Base-by-base conservation (phyloP, 2,329 filamentous ascomycete genomes). In the Penicillium sumatraense region DNA sequence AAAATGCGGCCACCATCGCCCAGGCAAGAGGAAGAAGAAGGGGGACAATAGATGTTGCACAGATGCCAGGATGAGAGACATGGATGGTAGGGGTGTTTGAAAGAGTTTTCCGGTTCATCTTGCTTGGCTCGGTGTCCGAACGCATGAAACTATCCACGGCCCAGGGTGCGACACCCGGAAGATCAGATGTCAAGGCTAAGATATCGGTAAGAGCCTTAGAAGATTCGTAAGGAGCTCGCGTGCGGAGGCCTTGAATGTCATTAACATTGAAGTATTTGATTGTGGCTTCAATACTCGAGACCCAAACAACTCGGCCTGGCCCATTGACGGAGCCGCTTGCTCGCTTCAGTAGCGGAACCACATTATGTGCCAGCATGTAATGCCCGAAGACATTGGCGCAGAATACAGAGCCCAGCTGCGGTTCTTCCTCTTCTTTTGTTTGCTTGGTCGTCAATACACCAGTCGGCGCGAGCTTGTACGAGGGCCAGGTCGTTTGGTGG, bases 341-440 rank as follows among this genome's bases (percentile, higher is more conserved):
- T 48, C 85, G 78, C 65, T 79, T 77, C 64, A 99, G 82, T 10
- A 97, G 79, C 0, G 91, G 89, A 62, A 89, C 82, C 10, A 98
- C 82, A 68, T 88, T 86, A 72, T 96, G 93, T 14, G 86, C 85
- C 21, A 99, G 85, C 68, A 97, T 78, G 72, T 99, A 98, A 77
- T 99, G 95, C 0, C 95, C 95, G 70, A 99, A 98, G 26, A 96
- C 83, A 69, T 98, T 98, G 47, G 93, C 89, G 71, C 88, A 89
- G 72, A 98, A 99, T 16, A 96, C 86, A 62, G 91, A 83, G 3
- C 91, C 93, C 0, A 99, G 78, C 5, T 79, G 76, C 0, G 88
- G 86, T 54, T 86, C 83, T 14, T 76, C 64, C 3, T 54, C 50
- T 4, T 47, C 40, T 3, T 53, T 51, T 9, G 73, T 68, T 69